These are phyloP conservation scores for Acacia crassicarpa DNA, from an alignment of 306 rosid species.

Conservation along the genomic window DNA sequence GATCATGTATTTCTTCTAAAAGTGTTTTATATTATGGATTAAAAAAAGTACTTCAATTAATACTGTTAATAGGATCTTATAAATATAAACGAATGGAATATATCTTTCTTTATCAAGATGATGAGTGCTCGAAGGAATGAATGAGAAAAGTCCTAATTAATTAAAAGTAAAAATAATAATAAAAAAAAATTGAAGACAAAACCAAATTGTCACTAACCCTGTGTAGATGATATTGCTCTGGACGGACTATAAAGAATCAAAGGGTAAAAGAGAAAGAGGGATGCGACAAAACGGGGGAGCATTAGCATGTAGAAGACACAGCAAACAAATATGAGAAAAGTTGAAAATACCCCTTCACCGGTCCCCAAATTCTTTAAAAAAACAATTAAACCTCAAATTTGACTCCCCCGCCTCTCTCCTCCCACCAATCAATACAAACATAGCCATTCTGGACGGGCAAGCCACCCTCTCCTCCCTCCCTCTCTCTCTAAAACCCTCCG, in stretches of 20 bases:
- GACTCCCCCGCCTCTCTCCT: slow-evolving; percentile 24
- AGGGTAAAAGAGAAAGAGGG: not conserved
- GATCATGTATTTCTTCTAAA: fast-evolving
- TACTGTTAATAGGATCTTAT: too few species aligned
- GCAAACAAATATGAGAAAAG: slow-evolving; percentile 47
- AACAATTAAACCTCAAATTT: slow-evolving; percentile 39
- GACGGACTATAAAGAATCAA: not conserved
- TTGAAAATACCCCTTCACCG: slow-evolving; percentile 80
- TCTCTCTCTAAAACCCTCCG: slow-evolving; percentile 17
- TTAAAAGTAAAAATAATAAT: too few species aligned
- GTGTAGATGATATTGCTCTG: too few species aligned
- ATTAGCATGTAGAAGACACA: slow-evolving; percentile 9
- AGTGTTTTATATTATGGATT: too few species aligned
- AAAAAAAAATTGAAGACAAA: too few species aligned
- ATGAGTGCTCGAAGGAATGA: too few species aligned
- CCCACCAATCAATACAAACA: slow-evolving; percentile 42
- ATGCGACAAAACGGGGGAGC: slow-evolving; percentile 48
- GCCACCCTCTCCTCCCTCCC: not conserved
- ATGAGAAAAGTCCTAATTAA: too few species aligned
- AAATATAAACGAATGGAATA: too few species aligned
- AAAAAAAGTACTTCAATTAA: too few species aligned
- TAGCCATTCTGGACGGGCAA: slow-evolving; percentile 30
- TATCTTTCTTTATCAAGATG: too few species aligned
- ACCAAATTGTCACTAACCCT: too few species aligned
- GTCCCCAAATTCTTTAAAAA: slow-evolving; percentile 33